phyloP scores from a whole-genome alignment of 2,329 filamentous ascomycete species.

The Calonectria pseudoreteaudii region DNA sequence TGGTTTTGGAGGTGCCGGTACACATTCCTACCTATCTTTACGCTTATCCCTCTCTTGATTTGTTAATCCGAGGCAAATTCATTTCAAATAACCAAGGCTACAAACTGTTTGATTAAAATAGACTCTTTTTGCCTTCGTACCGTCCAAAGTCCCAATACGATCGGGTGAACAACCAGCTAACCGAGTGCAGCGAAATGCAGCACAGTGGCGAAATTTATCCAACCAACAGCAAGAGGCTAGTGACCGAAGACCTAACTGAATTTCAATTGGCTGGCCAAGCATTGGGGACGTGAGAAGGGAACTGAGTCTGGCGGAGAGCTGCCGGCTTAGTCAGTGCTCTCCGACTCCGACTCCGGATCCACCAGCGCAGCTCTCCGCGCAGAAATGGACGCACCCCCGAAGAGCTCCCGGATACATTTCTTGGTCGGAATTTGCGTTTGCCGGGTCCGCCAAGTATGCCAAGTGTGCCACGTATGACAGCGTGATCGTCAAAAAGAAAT shows the following conservation, averaged over 20 bases:
- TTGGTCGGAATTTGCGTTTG: background rate
- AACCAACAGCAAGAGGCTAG: background rate
- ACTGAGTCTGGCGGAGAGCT: background rate
- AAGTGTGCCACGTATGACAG: background rate
- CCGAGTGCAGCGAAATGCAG: background rate
- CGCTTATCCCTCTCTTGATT: background rate
- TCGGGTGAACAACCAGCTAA: background rate
- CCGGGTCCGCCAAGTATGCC: slow-evolving; percentile 5
- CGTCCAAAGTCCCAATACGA: background rate
- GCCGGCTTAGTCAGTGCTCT: slow-evolving; percentile 22
- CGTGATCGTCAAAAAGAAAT: background rate
- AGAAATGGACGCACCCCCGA: slow-evolving; percentile 16
- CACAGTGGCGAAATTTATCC: background rate
- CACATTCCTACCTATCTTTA: background rate
- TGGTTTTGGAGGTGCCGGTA: background rate
- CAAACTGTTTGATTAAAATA: slow-evolving; percentile 16
- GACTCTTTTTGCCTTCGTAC: background rate
- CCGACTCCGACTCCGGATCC: slow-evolving; percentile 17
- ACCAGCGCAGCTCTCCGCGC: slow-evolving; percentile 11
- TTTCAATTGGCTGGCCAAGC: background rate
- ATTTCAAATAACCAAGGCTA: background rate
- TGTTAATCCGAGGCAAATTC: background rate
- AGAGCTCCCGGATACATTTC: background rate
- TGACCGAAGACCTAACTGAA: background rate
- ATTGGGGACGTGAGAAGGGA: background rate